Evolutionary conservation across 768 basidiomycete species (phyloP), one percentile per base, ranked within the genome.

Genomic region (Pulveroboletus sp.): DNA sequence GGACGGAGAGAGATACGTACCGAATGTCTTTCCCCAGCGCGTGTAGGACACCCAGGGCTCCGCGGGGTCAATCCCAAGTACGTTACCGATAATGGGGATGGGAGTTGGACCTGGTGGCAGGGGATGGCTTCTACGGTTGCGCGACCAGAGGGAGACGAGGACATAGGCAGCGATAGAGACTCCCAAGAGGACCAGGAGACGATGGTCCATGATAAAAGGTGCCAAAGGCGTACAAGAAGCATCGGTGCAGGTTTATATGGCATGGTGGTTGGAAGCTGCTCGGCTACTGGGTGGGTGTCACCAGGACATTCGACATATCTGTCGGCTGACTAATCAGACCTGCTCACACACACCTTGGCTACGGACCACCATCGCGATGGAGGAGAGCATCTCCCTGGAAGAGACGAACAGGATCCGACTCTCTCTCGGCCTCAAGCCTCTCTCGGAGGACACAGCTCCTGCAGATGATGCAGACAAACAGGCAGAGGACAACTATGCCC

Each of bases 391-490:
- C 65, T 89, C 87, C 63, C 80, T 95, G 64, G 92, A 93, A 63
- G 92, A 94, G 76, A 94, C 93, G 33, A 94, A 94, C 78, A 93
- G 89, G 71, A 89, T 96, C 68, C 91, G 96, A 72, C 82, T 95
- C 51, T 87, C 86, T 5, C 79, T 96, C 35, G 96, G 96, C 56
- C 83, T 99, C 51, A 91, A 93, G 66, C 94, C 96, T 37, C 79
- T 98, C 49, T 87, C 85, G 15, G 93, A 93, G 58, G 89, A 92
- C 59, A 74, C 77, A 37, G 79, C 73, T 14, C 80, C 86, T 8
- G 78, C 76, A n/a, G 75, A 83, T 63, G 81, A 83, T 63, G 83
- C 80, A 57, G 93, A 96, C 49, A 82, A 86, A 61, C 70, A 84
- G 58, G 96, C 96, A 11, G 91, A 92, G 68, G 75, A 81, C 43